A percentile compares a stretch with the other conserved stretches of the same genome.
These are phyloP conservation scores for Eucalyptus cladocalyx DNA, from an alignment of 345 rosid species.

Conservation along the genomic window DNA sequence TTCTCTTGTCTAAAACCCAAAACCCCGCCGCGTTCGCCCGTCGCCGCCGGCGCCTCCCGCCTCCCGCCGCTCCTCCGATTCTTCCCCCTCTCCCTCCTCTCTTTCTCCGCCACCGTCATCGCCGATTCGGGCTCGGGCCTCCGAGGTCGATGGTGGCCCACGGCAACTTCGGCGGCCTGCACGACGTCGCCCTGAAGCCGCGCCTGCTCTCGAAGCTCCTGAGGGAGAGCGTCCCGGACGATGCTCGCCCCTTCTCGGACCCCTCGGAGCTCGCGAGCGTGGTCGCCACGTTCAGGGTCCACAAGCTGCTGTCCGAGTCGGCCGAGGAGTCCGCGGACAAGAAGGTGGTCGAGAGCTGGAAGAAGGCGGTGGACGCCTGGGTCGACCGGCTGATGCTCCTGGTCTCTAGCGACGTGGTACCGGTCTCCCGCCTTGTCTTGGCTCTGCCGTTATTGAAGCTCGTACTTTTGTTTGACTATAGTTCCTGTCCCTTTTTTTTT, in stretches of 20 bases:
- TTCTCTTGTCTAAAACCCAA: neutral
- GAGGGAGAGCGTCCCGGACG: conserved; percentile 46
- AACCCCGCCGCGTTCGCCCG: neutral
- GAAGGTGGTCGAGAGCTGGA: conserved; percentile 31
- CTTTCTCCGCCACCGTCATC: neutral
- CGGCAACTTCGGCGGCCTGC: conserved; percentile 28
- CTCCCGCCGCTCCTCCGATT: neutral
- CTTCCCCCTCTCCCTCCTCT: neutral
- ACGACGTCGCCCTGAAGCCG: conserved; percentile 47
- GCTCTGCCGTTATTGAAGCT: neutral
- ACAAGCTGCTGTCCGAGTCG: conserved; percentile 42
- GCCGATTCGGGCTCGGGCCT: neutral
- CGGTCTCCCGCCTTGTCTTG: neutral
- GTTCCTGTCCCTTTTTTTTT: neutral
- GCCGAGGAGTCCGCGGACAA: conserved; percentile 2
- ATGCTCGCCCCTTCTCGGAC: conserved; percentile 27
- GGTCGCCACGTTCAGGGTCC: conserved; percentile 29
- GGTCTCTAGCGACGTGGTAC: conserved; percentile 41
- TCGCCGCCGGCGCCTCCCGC: neutral
- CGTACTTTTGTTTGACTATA: neutral
- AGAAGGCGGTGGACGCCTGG: conserved; percentile 71
- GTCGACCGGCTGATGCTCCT: conserved; percentile 27
- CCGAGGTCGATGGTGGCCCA: conserved; percentile 19
- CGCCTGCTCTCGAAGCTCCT: conserved; percentile 39
- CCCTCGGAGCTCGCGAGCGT: conserved; percentile 28